Evolutionary conservation across 306 rosid genomes (phyloP).

Genomic region (Echinosophora koreensis): DNA sequence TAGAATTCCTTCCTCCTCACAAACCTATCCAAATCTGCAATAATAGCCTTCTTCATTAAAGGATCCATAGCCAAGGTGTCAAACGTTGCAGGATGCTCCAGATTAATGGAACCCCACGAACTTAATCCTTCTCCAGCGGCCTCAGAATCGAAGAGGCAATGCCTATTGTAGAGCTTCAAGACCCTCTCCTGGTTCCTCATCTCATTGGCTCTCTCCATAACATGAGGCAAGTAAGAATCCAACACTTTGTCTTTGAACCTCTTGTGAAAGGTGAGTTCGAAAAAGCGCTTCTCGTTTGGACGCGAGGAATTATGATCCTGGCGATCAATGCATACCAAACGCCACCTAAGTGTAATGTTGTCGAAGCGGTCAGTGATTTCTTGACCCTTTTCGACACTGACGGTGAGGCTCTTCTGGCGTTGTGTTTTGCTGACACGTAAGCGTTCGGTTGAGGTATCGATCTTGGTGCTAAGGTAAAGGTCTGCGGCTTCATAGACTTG

Average conservation of each 20-base stretch:
- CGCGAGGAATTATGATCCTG: neutral
- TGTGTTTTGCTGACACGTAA: constrained; percentile 44
- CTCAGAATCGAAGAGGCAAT: neutral
- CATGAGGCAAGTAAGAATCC: constrained; percentile 44
- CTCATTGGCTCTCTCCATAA: constrained; percentile 35
- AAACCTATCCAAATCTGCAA: constrained; percentile 51
- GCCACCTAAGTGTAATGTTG: constrained; percentile 43
- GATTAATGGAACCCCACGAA: constrained; percentile 48
- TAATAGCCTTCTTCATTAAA: constrained; percentile 35
- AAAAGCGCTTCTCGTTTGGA: constrained; percentile 18
- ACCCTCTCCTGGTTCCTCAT: constrained; percentile 37
- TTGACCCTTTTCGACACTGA: constrained; percentile 43
- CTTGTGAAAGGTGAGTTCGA: constrained; percentile 47
- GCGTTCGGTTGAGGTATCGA: constrained; percentile 32
- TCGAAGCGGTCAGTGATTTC: constrained; percentile 40
- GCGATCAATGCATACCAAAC: constrained; percentile 17
- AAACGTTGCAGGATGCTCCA: constrained; percentile 57
- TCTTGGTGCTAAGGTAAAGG: constrained; percentile 47
- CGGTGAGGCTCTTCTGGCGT: constrained; percentile 35
- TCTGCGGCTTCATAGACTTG: constrained; percentile 55
- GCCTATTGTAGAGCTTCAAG: constrained; percentile 44
- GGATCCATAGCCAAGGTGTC: constrained; percentile 56
- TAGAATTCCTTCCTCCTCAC: constrained; percentile 49
- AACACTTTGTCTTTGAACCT: constrained; percentile 42
- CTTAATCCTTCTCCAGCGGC: neutral